A percentile compares a stretch with the other conserved stretches of the same genome.
Evolutionary conservation across 495 filamentous ascomycete genomes (phyloP).

Genomic region (Cudoniella acicularis): DNA sequence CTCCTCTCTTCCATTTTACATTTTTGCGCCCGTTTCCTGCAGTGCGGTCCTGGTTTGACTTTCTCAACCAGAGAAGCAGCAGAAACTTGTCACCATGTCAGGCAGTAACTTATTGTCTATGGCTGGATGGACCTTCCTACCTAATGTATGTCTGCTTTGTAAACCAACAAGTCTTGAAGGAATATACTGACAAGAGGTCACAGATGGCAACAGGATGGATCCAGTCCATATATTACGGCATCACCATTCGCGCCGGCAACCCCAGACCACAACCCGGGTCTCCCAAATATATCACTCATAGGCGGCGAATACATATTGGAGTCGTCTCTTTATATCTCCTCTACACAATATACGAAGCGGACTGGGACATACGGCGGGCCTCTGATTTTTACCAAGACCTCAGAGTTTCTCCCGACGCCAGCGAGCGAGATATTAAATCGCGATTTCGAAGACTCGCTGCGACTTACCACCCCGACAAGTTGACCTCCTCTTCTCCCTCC

Average conservation of each 20-base stretch:
- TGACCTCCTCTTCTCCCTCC: slow-evolving; percentile 28
- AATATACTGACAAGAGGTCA: slow-evolving; percentile 10
- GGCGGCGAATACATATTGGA: slow-evolving; percentile 74
- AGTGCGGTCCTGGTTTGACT: background rate
- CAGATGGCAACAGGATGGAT: slow-evolving; percentile 76
- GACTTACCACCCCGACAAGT: slow-evolving; percentile 87
- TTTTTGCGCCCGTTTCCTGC: background rate
- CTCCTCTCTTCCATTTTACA: background rate
- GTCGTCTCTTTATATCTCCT: slow-evolving; percentile 80
- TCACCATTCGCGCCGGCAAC: slow-evolving; percentile 89
- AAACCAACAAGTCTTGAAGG: background rate
- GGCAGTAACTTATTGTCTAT: slow-evolving; percentile 58
- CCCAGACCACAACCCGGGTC: slow-evolving; percentile 72
- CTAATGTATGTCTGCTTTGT: slow-evolving; percentile 51
- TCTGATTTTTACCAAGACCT: slow-evolving; percentile 78
- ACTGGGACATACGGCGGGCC: slow-evolving; percentile 66
- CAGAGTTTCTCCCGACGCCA: slow-evolving; percentile 59
- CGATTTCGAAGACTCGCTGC: slow-evolving; percentile 82
- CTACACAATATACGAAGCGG: slow-evolving; percentile 92
- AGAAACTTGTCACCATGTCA: slow-evolving; percentile 12
- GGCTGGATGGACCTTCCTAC: slow-evolving; percentile 76
- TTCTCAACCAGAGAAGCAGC: background rate
- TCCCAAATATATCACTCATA: slow-evolving; percentile 63
- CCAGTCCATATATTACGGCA: slow-evolving; percentile 78
- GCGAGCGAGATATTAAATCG: slow-evolving; percentile 76